Evolutionary conservation across 2,329 filamentous ascomycete genomes (phyloP).

Genomic region (Xylaria arbuscula): DNA sequence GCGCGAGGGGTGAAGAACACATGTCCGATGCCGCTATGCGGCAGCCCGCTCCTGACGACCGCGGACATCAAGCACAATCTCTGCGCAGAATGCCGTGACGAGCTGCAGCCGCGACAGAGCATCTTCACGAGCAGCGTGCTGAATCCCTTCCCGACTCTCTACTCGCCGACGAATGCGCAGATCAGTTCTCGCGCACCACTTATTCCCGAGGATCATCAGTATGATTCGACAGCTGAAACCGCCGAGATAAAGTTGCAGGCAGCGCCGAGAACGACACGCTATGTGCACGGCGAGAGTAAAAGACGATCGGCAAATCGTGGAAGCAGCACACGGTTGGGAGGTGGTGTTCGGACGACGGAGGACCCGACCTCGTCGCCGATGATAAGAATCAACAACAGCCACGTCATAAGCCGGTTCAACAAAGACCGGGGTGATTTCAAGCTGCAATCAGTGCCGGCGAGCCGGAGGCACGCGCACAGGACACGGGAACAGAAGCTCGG

Average conservation of each 20-base stretch:
- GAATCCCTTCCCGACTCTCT: not conserved
- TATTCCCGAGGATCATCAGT: not conserved
- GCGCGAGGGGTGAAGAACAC: not conserved
- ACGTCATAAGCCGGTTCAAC: slow-evolving; percentile 28
- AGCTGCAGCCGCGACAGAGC: slow-evolving; percentile 43
- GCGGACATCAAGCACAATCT: slow-evolving; percentile 40
- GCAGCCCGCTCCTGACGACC: slow-evolving; percentile 23
- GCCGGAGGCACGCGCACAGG: slow-evolving; percentile 18
- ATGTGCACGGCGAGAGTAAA: slow-evolving; percentile 4
- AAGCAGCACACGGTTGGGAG: not conserved
- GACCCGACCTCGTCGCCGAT: not conserved
- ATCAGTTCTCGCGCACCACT: not conserved
- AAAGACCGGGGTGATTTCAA: slow-evolving; percentile 35
- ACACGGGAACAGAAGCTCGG: not conserved
- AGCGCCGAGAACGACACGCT: not conserved
- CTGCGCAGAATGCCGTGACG: slow-evolving; percentile 40
- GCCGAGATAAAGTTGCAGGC: not conserved
- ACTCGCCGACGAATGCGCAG: not conserved
- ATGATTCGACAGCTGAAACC: not conserved
- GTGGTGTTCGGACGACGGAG: not conserved
- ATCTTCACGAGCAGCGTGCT: slow-evolving; percentile 35
- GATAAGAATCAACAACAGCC: slow-evolving; percentile 7
- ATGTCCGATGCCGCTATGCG: slow-evolving; percentile 43
- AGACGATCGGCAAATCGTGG: not conserved
- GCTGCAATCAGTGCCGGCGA: slow-evolving; percentile 40